Evolutionary conservation across 2,329 filamentous ascomycete genomes (phyloP).

Genomic region (Colletotrichum sp.): DNA sequence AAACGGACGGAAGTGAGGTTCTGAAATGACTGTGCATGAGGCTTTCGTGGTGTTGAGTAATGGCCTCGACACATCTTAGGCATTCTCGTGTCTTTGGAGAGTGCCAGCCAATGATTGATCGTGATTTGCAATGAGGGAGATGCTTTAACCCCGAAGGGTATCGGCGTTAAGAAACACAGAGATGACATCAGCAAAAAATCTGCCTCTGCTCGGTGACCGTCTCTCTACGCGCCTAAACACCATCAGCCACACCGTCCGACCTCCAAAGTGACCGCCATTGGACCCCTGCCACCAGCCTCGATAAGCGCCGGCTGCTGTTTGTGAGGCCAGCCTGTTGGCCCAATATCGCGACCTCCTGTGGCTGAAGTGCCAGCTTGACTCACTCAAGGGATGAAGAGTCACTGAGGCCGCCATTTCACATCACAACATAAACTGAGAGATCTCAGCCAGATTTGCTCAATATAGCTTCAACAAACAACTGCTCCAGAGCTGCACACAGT

Average conservation of each 20-base stretch:
- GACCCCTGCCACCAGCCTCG: background rate
- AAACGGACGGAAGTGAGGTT: background rate
- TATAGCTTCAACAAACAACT: background rate
- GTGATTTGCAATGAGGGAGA: background rate
- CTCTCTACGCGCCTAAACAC: background rate
- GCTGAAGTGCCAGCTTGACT: background rate
- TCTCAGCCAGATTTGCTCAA: accelerated
- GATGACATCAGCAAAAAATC: conserved; percentile 14
- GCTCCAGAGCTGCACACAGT: background rate
- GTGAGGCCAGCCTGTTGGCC: background rate
- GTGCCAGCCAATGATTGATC: background rate
- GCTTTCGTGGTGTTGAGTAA: background rate
- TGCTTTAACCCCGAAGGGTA: accelerated
- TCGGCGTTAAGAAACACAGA: background rate
- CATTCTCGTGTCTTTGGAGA: background rate
- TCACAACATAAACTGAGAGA: background rate
- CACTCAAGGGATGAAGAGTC: background rate
- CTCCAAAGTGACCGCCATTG: background rate
- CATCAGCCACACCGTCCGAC: background rate
- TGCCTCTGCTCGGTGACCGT: background rate
- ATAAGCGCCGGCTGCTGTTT: background rate
- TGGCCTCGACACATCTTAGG: background rate
- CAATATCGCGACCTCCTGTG: background rate
- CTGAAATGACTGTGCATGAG: background rate
- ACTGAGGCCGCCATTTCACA: background rate